Evolutionary conservation across 208 protist genomes (phyloP), one percentile per base, ranked within the genome.

Genomic region (Acanthamoeba quina): DNA sequence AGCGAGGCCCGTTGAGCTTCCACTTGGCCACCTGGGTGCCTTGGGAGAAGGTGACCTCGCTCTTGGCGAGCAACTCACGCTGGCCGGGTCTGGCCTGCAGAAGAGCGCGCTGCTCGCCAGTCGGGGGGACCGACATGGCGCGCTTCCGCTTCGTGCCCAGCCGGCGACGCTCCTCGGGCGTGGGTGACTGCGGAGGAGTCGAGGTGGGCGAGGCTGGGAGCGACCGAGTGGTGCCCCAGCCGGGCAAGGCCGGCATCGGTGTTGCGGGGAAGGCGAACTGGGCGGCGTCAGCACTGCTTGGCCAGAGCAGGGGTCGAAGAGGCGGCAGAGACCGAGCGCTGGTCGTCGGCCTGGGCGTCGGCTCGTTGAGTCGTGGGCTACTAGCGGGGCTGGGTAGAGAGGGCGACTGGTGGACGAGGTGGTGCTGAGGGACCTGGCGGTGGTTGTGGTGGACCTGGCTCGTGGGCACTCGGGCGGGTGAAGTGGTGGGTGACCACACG

Each of bases 1-100:
- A 83, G 74, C 74, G 74, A 0, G 74, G 47, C 2, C 44, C 74
- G 47, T 83, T 83, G 21, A 83, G 74, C 74, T 83, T 83, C 74
- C 74, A 83, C 24, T 49, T 83, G 47, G 74, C 74, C 37, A 83
- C 74, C 24, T 83, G 74, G 0, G 74, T 7, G 5, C 74, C 74
- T 15, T 83, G 52, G 19, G 19, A 1, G 44, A 83, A 56, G 13
- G 74, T 83, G 44, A 83, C 74, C 17, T 83, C 74, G 74, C 41
- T 58, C 74, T 83, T 49, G 74, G 68, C 31, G 17, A 26, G 2
- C 15, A 29, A 5, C 21, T 19, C 68, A 74, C 31, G 3, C 31
- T 21, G 11, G 24, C 66, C 11, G 29, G 29, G 26, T 15, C 24
- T 1, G 17, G 29, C 19, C 3, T 41, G 13, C 21, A 11, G 21